Percentiles rank a stretch among this genome's conserved stretches.
phyloP scores from a whole-genome alignment of 257 asterid species.

The Petrea volubilis region DNA sequence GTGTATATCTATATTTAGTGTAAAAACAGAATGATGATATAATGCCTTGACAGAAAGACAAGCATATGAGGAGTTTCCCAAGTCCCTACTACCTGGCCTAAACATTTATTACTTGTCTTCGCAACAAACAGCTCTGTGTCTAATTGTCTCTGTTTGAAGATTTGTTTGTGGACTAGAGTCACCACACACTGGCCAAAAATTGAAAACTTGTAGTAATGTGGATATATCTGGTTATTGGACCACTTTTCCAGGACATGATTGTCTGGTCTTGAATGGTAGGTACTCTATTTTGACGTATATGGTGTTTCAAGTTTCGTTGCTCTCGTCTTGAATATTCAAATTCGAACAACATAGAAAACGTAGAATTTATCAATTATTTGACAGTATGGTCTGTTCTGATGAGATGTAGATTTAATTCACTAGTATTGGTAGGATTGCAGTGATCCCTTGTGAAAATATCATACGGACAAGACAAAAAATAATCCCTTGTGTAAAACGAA shows the following conservation, averaged over 20 bases:
- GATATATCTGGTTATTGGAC: slow-evolving; percentile 30
- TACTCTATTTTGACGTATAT: slow-evolving; percentile 6
- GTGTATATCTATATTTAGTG: not conserved
- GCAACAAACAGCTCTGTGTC: slow-evolving; percentile 39
- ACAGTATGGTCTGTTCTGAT: too few species aligned
- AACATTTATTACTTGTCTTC: slow-evolving; percentile 25
- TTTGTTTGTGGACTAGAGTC: slow-evolving; percentile 45
- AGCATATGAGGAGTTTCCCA: not conserved
- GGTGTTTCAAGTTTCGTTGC: too few species aligned
- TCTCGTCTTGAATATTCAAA: too few species aligned
- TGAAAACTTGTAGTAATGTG: not conserved
- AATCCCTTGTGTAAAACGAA: too few species aligned
- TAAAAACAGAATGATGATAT: not conserved
- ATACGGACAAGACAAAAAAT: too few species aligned
- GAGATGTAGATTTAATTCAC: too few species aligned
- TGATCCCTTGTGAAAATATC: too few species aligned
- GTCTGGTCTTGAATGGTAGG: not conserved
- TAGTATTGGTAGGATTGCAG: too few species aligned
- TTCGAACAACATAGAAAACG: too few species aligned
- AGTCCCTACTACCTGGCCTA: not conserved
- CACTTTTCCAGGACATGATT: slow-evolving; percentile 25
- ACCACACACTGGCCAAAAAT: slow-evolving; percentile 4
- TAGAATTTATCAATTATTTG: too few species aligned
- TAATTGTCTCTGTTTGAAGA: slow-evolving; percentile 26
- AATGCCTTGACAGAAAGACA: slow-evolving; percentile 20